Base-by-base conservation (phyloP, 768 basidiomycete genomes). In the Dentipellis fragilis region DNA sequence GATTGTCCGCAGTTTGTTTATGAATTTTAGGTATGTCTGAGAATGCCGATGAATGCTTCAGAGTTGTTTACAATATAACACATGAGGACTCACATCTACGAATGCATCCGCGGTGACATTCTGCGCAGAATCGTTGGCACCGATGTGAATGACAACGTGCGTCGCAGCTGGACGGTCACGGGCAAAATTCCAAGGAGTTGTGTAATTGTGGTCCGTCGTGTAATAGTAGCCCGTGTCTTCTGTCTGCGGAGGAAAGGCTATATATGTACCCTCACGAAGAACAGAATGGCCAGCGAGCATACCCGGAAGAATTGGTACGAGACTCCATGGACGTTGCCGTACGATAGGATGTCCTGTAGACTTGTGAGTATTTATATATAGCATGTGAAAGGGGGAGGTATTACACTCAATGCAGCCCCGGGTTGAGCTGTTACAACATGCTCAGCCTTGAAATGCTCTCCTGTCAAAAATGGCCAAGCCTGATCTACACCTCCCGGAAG, bases 81-180 rank as follows among this genome's bases (percentile, higher is more conserved):
- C 14, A 39, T 12, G 37, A 55, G 46, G 36, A 52, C 66, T 36
- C 55, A 76, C 76, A 59, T 77, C 66, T 22, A 75, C 68, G 58
- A 80, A 79, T 49, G 68, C 63, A 10, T 65, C 66, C 19, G 68
- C 66, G 0, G 77, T 73, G 22, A 83, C 69, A 51, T 71, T 73
- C 58, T 82, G 79, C 16, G 78, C 71, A 2, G 77, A 76, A 56
- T 81, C 80, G 64, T 82, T 81, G 11, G 81, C 80, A 6, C 80
- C 78, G 52, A 81, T 79, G 60, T 80, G 77, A 16, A 80, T 75
- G 3, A 82, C 73, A 53, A 81, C 63, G 57, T 81, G 78, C 2
- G 79, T 80, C 4, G 79, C 66, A 0, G 68, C 57, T 9, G 78
- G 78, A 3, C 64, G 60, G 58, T 84, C 80, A 2, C 71, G 68